Evolutionary conservation across 352 stramenopile species (phyloP).

Genomic region (Phytopythium litorale): DNA sequence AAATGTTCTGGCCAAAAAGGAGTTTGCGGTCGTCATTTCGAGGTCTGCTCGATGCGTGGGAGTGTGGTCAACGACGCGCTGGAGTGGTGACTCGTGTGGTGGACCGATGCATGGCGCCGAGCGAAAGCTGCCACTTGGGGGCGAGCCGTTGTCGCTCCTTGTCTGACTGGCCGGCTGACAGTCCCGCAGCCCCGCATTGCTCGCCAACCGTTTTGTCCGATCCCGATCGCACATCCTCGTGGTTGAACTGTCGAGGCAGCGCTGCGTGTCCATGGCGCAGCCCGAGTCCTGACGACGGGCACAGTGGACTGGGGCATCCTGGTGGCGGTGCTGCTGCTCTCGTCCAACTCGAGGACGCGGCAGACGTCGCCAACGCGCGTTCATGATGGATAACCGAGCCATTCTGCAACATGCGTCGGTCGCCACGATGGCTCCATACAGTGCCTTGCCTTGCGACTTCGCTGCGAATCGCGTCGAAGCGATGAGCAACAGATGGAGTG

Average conservation of each 20-base stretch:
- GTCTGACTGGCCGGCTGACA: background rate
- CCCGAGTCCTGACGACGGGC: too few relatives aligned
- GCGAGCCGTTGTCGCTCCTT: background rate
- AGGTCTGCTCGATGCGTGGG: too few relatives aligned
- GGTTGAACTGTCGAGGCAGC: slow-evolving; percentile 1
- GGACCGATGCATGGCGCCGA: background rate
- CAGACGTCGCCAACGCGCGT: background rate
- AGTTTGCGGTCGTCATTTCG: too few relatives aligned
- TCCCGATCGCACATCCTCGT: background rate
- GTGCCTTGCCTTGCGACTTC: background rate
- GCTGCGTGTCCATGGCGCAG: slow-evolving; percentile 4
- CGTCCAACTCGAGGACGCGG: background rate
- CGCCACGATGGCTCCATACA: background rate
- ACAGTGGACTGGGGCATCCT: background rate
- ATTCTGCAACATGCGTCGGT: background rate
- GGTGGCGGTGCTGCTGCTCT: background rate
- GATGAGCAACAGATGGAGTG: background rate
- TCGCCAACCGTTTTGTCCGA: slow-evolving; percentile 1
- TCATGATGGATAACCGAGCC: background rate
- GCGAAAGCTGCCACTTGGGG: background rate
- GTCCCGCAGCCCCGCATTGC: background rate
- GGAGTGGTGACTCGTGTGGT: too few relatives aligned
- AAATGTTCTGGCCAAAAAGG: too few relatives aligned
- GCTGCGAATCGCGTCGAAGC: background rate
- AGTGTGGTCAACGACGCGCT: background rate